A percentile compares a stretch with the other conserved stretches of the same genome.
Conservation (phyloP, 2,329 filamentous ascomycete species). For the Colletotrichum sp. region DNA sequence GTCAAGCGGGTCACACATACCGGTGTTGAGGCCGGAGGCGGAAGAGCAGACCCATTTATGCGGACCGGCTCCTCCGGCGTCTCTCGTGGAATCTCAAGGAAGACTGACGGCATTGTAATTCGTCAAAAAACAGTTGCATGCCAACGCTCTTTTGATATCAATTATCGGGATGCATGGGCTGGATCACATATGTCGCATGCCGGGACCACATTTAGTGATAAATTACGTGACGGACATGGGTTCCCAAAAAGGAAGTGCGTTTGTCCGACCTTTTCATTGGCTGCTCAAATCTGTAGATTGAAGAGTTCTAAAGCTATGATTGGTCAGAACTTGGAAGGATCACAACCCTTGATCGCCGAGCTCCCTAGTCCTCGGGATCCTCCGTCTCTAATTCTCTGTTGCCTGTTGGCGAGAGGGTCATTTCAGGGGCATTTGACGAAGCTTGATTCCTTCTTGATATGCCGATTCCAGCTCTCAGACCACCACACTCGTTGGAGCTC, state of each 20-base stretch:
- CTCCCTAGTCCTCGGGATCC: neutral
- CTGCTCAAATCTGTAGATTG: neutral
- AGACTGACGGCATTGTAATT: neutral
- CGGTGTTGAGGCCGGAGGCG: neutral
- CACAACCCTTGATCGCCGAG: neutral
- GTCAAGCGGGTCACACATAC: neutral
- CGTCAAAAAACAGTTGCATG: neutral
- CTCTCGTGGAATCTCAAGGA: neutral
- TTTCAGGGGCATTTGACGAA: neutral
- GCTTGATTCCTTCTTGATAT: neutral
- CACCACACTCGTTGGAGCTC: neutral
- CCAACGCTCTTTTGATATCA: neutral
- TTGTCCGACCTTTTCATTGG: neutral
- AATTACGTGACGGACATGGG: neutral
- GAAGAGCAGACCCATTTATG: neutral
- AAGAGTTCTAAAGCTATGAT: neutral
- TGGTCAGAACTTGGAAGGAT: neutral
- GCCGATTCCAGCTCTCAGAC: neutral
- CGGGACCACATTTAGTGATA: neutral
- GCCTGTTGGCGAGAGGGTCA: neutral
- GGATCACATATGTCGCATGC: neutral
- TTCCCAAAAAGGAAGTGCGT: neutral
- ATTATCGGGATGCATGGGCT: neutral
- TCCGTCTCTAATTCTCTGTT: neutral
- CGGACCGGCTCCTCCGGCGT: neutral